Conservation (phyloP, 495 filamentous ascomycete species). For the Lindgomyces ingoldianus region DNA sequence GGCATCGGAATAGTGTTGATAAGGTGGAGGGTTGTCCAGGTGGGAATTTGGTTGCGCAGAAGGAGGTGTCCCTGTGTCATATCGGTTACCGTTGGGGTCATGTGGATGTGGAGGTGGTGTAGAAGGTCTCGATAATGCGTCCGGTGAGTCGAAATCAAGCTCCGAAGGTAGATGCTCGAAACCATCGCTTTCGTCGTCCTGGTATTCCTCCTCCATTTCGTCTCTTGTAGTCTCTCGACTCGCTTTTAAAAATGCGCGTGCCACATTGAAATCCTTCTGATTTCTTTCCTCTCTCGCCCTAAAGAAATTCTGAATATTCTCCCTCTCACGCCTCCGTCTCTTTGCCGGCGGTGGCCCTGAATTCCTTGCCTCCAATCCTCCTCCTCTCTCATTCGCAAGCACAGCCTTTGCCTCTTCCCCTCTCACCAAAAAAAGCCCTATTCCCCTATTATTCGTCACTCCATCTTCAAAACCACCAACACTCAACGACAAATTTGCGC, state of each 20-base stretch:
- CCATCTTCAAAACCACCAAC: conserved; percentile 91
- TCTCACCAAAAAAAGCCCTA: conserved; percentile 78
- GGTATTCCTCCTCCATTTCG: conserved; percentile 10
- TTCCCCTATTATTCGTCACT: conserved; percentile 77
- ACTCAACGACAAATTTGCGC: conserved; percentile 76
- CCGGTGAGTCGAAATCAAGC: neutral
- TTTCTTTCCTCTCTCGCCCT: conserved; percentile 7
- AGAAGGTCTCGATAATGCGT: neutral
- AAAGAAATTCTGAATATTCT: conserved; percentile 52
- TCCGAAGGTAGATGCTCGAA: conserved; percentile 5
- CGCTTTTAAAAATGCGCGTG: conserved; percentile 21
- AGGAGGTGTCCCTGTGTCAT: conserved; percentile 20
- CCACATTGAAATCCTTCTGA: conserved; percentile 30
- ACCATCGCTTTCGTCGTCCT: conserved; percentile 6
- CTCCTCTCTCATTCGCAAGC: conserved; percentile 14
- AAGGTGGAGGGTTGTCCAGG: neutral
- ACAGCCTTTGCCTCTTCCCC: conserved; percentile 69
- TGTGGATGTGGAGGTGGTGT: neutral
- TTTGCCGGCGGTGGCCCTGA: conserved; percentile 6
- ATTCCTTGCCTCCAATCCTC: conserved; percentile 36
- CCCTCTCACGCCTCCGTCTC: conserved; percentile 44
- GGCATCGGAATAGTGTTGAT: neutral
- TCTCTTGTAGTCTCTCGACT: conserved; percentile 16
- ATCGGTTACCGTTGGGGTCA: conserved; percentile 3
- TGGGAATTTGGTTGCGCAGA: conserved; percentile 19